Percentiles rank a stretch among this genome's conserved stretches.
phyloP scores from a whole-genome alignment of 176 grass and related monocot species.

The Paspalum vaginatum region DNA sequence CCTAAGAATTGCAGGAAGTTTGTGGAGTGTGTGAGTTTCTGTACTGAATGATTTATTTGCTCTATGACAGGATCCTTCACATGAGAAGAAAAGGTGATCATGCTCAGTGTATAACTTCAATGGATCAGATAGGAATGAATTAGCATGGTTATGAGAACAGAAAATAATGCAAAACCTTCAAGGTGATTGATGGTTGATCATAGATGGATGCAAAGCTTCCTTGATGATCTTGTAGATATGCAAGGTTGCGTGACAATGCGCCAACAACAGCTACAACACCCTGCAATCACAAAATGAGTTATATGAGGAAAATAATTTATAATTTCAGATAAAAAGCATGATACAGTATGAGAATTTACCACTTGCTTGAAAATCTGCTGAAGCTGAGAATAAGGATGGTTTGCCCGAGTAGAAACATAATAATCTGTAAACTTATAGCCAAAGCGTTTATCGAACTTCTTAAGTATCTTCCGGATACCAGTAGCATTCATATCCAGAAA shows the following conservation, averaged over 20 bases:
- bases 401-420: conserved; percentile 83
- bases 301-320: background rate
- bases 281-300: conserved; percentile 52
- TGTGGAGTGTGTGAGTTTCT: conserved; percentile 81
- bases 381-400: conserved; percentile 92
- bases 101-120: conserved; percentile 4
- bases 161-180: conserved; percentile 58
- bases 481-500: conserved; percentile 96
- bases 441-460: conserved; percentile 94
- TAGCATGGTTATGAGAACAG: background rate
- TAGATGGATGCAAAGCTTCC: conserved; percentile 82
- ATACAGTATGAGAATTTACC: conserved; percentile 51
- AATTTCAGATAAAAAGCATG: background rate
- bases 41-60: conserved; percentile 91
- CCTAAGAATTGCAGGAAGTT: conserved; percentile 88
- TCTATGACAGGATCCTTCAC: conserved; percentile 91
- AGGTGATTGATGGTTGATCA: conserved; percentile 70
- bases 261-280: conserved; percentile 93
- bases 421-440: conserved; percentile 85
- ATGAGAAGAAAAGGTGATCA: conserved; percentile 10
- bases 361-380: conserved; percentile 98
- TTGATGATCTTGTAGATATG: conserved; percentile 74
- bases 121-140: background rate
- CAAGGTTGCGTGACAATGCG: conserved; percentile 84
- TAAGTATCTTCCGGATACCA: conserved; percentile 91